Conservation (phyloP, 768 basidiomycete genomes). For the Austroboletus festivus region DNA sequence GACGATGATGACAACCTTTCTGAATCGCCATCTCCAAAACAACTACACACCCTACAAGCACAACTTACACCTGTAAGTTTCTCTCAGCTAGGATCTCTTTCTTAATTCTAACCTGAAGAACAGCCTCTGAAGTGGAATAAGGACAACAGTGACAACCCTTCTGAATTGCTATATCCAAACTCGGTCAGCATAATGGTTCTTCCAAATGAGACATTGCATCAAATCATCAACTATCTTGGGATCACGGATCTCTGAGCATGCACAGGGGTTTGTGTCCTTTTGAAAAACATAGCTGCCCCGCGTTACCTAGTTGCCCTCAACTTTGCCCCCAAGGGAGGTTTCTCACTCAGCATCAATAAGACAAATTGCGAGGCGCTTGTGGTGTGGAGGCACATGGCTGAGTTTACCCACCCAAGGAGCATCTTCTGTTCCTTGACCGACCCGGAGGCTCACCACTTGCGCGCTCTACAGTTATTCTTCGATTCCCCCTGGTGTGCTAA, state of each 20-base stretch:
- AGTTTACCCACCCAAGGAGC: neutral
- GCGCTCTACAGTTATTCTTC: neutral
- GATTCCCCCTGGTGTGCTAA: neutral
- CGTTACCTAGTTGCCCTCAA: neutral
- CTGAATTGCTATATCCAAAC: too few species aligned
- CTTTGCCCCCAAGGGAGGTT: too few species aligned
- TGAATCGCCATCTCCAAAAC: too few species aligned
- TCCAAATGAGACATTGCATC: too few species aligned
- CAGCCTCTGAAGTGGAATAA: too few species aligned
- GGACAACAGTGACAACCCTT: too few species aligned
- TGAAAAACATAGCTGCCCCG: neutral
- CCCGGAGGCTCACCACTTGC: neutral
- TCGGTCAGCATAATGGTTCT: too few species aligned
- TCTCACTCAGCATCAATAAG: neutral
- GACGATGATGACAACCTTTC: too few species aligned
- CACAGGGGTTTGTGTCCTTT: neutral
- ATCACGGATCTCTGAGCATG: neutral
- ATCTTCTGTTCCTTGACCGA: neutral
- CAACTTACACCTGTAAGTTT: too few species aligned
- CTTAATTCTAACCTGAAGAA: too few species aligned
- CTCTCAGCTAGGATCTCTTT: too few species aligned
- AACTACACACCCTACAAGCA: too few species aligned
- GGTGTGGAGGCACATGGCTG: neutral
- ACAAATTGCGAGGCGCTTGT: neutral
- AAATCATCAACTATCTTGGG: neutral